A percentile compares a stretch with the other conserved stretches of the same genome.
phyloP scores from a whole-genome alignment of 805 yeast genomes.

The Ogataea thermomethanolica region DNA sequence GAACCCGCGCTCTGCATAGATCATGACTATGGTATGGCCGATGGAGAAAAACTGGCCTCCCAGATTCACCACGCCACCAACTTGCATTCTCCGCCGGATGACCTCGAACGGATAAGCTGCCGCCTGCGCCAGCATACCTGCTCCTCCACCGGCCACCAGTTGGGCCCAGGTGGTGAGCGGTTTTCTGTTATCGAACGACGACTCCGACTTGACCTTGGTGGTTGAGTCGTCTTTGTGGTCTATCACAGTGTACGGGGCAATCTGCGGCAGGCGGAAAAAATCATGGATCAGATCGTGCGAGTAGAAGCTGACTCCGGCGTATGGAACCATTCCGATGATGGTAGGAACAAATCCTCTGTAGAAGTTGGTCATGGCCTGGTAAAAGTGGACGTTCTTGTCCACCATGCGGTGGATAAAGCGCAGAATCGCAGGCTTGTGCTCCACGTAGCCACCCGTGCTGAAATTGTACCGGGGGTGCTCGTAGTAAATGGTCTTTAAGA shows the following conservation, averaged over 20 bases:
- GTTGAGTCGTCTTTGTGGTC: slow-evolving; percentile 11
- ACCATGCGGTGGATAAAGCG: slow-evolving; percentile 28
- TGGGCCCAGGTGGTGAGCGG: slow-evolving; percentile 93
- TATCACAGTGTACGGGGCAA: slow-evolving; percentile 53
- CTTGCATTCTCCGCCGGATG: slow-evolving; percentile 92
- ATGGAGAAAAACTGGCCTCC: slow-evolving; percentile 56
- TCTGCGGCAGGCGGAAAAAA: slow-evolving; percentile 57
- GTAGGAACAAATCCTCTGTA: slow-evolving; percentile 95
- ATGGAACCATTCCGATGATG: slow-evolving; percentile 91
- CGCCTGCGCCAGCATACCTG: slow-evolving; percentile 93
- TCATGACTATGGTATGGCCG: slow-evolving; percentile 50
- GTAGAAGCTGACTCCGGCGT: slow-evolving; percentile 95
- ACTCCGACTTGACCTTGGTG: slow-evolving; percentile 29
- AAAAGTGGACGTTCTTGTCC: slow-evolving; percentile 33
- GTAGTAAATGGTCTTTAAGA: slow-evolving; percentile 29
- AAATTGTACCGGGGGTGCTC: slow-evolving; percentile 32
- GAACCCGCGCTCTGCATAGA: slow-evolving; percentile 72
- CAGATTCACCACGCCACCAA: slow-evolving; percentile 67
- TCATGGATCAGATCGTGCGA: slow-evolving; percentile 93
- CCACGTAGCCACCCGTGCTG: slow-evolving; percentile 29
- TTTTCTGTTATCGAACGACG: slow-evolving; percentile 42
- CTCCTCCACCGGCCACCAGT: slow-evolving; percentile 89
- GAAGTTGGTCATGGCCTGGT: slow-evolving; percentile 57
- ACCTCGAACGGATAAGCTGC: slow-evolving; percentile 98
- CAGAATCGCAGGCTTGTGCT: slow-evolving; percentile 30